Conservation (phyloP, 192 early-diverging fungal genomes). For the Cladochytrium replicatum region DNA sequence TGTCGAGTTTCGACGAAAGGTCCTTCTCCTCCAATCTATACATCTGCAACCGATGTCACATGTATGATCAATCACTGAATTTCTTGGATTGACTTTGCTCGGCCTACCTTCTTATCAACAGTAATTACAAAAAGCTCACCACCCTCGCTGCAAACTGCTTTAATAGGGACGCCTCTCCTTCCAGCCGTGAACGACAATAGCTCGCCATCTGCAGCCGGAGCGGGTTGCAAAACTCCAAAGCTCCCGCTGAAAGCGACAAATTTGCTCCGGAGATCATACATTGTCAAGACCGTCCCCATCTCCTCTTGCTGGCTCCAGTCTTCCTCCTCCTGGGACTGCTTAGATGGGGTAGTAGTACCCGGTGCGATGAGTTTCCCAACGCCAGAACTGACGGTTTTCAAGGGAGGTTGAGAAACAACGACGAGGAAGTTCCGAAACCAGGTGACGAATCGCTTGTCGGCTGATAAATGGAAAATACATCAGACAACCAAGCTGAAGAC, state of each 20-base stretch:
- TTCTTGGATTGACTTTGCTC: not conserved
- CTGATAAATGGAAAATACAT: conserved; percentile 26
- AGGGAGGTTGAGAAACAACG: conserved; percentile 44
- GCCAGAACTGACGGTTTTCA: not conserved
- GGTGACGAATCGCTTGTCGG: conserved; percentile 52
- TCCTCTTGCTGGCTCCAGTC: not conserved
- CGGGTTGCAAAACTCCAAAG: conserved; percentile 58
- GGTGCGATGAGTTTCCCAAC: not conserved
- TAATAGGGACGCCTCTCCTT: conserved; percentile 33
- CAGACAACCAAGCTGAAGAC: conserved; percentile 74
- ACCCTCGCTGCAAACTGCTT: conserved; percentile 72
- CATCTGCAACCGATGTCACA: conserved; percentile 31
- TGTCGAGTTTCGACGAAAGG: conserved; percentile 74
- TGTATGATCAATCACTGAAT: not conserved
- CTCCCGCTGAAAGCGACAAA: conserved; percentile 79
- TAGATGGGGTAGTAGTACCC: conserved; percentile 1
- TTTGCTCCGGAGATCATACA: conserved; percentile 89
- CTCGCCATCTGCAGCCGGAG: not conserved
- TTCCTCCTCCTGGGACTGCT: conserved; percentile 3
- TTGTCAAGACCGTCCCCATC: conserved; percentile 45
- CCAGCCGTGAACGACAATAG: conserved; percentile 1
- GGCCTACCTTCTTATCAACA: conserved; percentile 52
- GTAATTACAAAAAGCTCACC: conserved; percentile 82
- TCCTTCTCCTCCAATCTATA: conserved; percentile 82
- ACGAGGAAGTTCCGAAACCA: conserved; percentile 70